phyloP scores from a whole-genome alignment of 2,329 filamentous ascomycete genomes.

The Clonostachys sp. region DNA sequence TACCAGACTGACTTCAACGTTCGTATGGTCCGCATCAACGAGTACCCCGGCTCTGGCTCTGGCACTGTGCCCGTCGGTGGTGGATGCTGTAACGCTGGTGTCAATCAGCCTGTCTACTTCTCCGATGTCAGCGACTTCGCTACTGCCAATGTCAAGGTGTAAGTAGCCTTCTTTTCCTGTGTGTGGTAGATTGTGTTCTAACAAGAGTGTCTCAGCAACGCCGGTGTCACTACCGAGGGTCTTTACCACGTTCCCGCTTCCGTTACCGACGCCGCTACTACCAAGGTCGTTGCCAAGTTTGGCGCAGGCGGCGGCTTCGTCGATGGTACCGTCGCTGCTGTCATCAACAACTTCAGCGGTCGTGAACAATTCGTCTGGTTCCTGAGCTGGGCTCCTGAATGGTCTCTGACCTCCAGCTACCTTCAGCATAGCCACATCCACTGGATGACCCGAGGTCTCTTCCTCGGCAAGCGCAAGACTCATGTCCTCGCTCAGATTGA shows the following conservation, averaged over 20 bases:
- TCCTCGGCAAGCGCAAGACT: constrained; percentile 49
- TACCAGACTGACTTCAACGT: constrained; percentile 56
- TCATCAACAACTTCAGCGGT: constrained; percentile 53
- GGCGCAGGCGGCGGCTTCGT: constrained; percentile 31
- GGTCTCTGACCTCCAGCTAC: constrained; percentile 46
- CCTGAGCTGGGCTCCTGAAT: constrained; percentile 39
- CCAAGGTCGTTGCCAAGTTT: constrained; percentile 50
- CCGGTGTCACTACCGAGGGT: constrained; percentile 40
- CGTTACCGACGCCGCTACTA: constrained; percentile 46
- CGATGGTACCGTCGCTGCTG: constrained; percentile 41
- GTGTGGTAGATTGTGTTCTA: neutral
- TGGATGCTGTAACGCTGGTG: constrained; percentile 36
- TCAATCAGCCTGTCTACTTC: constrained; percentile 48
- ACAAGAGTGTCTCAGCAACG: constrained; percentile 17
- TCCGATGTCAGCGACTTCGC: constrained; percentile 47
- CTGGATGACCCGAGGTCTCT: constrained; percentile 56
- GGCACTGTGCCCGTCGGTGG: constrained; percentile 31
- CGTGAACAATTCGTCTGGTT: constrained; percentile 62
- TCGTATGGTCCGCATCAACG: constrained; percentile 56
- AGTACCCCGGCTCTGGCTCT: constrained; percentile 45
- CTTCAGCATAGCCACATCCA: constrained; percentile 59
- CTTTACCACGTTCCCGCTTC: constrained; percentile 55
- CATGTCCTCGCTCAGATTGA: constrained; percentile 55
- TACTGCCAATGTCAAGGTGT: constrained; percentile 47
- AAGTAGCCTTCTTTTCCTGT: constrained; percentile 2